Evolutionary conservation across 164 flowering plant genomes (phyloP).

Genomic region (Echeveria elegans): DNA sequence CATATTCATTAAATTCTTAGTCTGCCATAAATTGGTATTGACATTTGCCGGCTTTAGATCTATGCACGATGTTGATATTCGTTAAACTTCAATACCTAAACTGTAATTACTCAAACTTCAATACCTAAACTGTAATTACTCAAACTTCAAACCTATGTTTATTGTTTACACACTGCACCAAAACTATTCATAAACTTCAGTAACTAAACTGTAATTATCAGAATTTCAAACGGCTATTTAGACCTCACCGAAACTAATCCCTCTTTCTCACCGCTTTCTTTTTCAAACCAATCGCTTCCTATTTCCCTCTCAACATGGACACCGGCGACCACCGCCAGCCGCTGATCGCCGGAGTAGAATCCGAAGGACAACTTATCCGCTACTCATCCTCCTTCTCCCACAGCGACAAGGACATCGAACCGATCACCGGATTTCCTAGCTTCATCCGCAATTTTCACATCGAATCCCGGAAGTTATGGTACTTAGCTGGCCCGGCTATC

Average conservation of each 20-base stretch:
- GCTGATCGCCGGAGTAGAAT: neutral
- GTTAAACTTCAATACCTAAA: too few relatives aligned
- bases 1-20: too few relatives aligned
- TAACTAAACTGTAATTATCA: neutral
- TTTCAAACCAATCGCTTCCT: neutral
- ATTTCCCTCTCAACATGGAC: conserved; percentile 2
- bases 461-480: conserved; percentile 60
- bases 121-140: too few relatives aligned
- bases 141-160: too few relatives aligned
- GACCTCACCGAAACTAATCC: neutral
- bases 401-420: conserved; percentile 23
- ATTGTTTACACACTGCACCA: too few relatives aligned
- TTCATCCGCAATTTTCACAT: conserved; percentile 25
- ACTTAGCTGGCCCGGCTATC: conserved; percentile 64
- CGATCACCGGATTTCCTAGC: conserved; percentile 19
- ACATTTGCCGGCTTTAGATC: too few relatives aligned
- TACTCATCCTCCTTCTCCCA: conserved; percentile 13
- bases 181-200: too few relatives aligned
- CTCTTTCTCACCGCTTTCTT: neutral
- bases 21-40: too few relatives aligned
- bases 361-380: neutral
- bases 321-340: neutral
- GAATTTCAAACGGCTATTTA: neutral
- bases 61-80: too few relatives aligned
- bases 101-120: too few relatives aligned